Base-by-base conservation (phyloP, 2,329 filamentous ascomycete species). In the Cryphonectria parasitica region DNA sequence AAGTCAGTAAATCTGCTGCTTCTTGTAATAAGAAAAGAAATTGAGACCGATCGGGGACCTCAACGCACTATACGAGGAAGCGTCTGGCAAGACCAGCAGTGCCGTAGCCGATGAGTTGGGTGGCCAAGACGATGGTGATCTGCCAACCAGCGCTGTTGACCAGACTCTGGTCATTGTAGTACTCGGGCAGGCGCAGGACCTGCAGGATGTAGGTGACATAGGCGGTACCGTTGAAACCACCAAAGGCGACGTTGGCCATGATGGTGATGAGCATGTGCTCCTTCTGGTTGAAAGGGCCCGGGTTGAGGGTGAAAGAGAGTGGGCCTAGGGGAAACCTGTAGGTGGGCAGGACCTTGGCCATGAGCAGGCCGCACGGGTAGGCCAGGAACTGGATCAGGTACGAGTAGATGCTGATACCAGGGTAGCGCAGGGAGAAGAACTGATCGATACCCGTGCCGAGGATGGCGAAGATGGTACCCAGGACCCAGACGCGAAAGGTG, bases 201-300 rank as follows among this genome's bases (percentile, higher is more conserved):
- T 69, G 67, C 34, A 69, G 49, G 52, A 69, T 71, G 43, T 66
- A 66, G 28, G 66, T 67, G 39, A 64, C 64, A 31, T 68, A 71
- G 0, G 69, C 64, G n/a, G 68, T 66, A 2, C 64, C 68, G 58
- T 67, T 70, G 43, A 67, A 70, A 3, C 67, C 67, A 13, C 67
- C 67, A 64, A 68, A 68, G 34, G 60, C 60, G n/a, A 86, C 86
- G 76, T 91, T 90, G 68, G 90, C 88, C 86, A 88, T 88, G 77
- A 88, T 87, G 41, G 84, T 83, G 71, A 89, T 86, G 65, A 89
- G 78, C 81, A 87, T 83, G 75, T 90, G 88, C 77, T 90, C 88
- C 78, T 90, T 90, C 75, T 84, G 85, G 68, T 84, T 86, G 75
- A 89, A 89, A 1, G 83, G 84, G 0, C 87, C 86, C 0, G 87